Base-by-base conservation (phyloP, 2,329 filamentous ascomycete species). In the Fusarium xylarioides region DNA sequence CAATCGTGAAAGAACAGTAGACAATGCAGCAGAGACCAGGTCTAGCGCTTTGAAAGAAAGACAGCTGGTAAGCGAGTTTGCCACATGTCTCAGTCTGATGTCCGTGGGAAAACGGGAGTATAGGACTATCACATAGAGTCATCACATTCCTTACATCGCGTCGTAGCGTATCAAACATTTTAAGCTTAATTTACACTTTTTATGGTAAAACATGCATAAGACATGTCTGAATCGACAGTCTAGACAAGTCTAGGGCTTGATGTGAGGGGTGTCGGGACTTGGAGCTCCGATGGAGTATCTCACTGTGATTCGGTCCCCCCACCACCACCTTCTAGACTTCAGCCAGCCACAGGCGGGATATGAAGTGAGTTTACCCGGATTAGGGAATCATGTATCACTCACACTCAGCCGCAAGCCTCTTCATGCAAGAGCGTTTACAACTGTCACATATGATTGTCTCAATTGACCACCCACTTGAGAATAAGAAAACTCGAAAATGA, bases 61-160 rank as follows among this genome's bases (percentile, higher is more conserved):
- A 28, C 3, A 28, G 5, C 42, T 2, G 4, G 10, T 4, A 11
- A 11, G 4, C 19, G 10, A 30, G 4, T 8, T 30, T 5, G 23
- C 9, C 7, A 23, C 28, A 34, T 23, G 32, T 21, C 32, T 37
- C 49, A 53, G n/a, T 26, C 5, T 11, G 11, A 28, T 26, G n/a
- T 53, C 49, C 32, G 32, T 37, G 18, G 14, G 14, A 53, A 37
- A 35, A 37, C 32, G 49, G 47, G 10, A 53, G 49, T 21, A 15
- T 19, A 26, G 16, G n/a, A 26, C 32, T 15, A 16, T 16, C 14
- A 11, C 3, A 35, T 11, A 37, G 14, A 4, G 8, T 21, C 9
- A 21, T 53, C 49, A 37, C 32, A 53, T 35, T 37, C 32, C 32
- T 37, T 5, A 21, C 14, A 5, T 7, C 11, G 9, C 4, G 15